Evolutionary conservation across 2,329 filamentous ascomycete genomes (phyloP), one percentile per base, ranked within the genome.

Genomic region (Neofusicoccum umdonicola): DNA sequence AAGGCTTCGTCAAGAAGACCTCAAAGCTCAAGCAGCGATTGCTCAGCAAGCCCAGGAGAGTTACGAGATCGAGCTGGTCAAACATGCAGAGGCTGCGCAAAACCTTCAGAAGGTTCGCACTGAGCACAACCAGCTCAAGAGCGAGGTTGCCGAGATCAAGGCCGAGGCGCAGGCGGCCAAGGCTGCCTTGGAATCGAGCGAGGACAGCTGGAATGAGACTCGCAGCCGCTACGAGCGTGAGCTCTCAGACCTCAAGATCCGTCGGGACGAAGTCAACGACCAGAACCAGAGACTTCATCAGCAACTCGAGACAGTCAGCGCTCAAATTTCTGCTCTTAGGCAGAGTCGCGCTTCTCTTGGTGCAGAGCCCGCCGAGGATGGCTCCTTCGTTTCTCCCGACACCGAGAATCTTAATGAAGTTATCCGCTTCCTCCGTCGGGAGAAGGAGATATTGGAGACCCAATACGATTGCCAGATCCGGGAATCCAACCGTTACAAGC

Each of bases 401-500:
- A 81, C 88, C 9, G 91, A 92, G 69, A 91, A 91, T 62, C 85
- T 97, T 9, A 90, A 95, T 67, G 94, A 98, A 72, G 87, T 99
- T 64, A 96, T 96, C 78, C 90, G 87, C 67, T 99, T 95, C 76
- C 82, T 99, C 67, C 90, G 94, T 51, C 90, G 92, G 47, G 96
- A 99, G 79, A 99, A 98, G 82, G 95, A 98, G 75, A 98, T 99
- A 69, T 85, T 97, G 8, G 94, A 99, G 71, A 92, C 97, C n/a
- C 94, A 98, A 73, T 91, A 93, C 71, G 93, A 97, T 70, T 83
- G 98, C 50, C 93, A 94, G 71, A 84, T 88, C 0, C 92, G 96
- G 71, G 95, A 99, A 78, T 85, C 88, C 62, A 96, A 96, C 78
- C 88, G 95, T 62, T 79, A 97, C 47, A 91, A 94, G 72, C 92